phyloP scores from a whole-genome alignment of 768 basidiomycete species.

The Hericium coralloides region DNA sequence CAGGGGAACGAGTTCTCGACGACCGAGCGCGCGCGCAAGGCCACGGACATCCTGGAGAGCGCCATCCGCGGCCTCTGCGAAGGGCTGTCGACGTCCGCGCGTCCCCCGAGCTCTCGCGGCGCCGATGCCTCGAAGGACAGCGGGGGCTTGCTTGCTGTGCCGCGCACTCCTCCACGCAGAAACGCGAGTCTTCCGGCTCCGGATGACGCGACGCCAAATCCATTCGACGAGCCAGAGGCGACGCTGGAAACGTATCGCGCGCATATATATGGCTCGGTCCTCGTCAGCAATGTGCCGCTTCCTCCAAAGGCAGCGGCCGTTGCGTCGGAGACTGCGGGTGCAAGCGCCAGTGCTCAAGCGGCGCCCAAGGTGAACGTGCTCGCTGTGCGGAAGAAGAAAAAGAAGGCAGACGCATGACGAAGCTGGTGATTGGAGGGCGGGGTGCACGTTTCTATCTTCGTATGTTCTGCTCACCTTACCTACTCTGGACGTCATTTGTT shows the following conservation, averaged over 20 bases:
- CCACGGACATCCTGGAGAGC: constrained; percentile 62
- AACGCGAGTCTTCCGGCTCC: constrained; percentile 20
- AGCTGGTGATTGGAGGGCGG: too few relatives aligned
- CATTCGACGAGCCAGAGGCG: constrained; percentile 56
- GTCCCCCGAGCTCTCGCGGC: constrained; percentile 5
- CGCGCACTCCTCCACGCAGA: constrained; percentile 40
- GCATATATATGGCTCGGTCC: constrained; percentile 50
- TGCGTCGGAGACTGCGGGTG: constrained; percentile 6
- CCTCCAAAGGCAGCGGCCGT: constrained; percentile 16
- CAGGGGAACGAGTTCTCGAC: constrained; percentile 75
- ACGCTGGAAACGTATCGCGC: constrained; percentile 52
- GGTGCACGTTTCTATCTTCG: too few relatives aligned
- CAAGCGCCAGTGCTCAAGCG: constrained; percentile 8
- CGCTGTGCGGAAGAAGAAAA: constrained; percentile 46
- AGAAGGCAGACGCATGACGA: constrained; percentile 11
- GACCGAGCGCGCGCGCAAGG: constrained; percentile 50
- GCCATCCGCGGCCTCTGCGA: constrained; percentile 67
- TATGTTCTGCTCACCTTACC: too few relatives aligned
- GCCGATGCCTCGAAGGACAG: background rate
- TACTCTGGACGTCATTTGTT: too few relatives aligned
- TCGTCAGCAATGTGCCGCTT: constrained; percentile 38
- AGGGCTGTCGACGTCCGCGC: constrained; percentile 30
- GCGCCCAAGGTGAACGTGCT: constrained; percentile 43
- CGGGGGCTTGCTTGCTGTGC: constrained; percentile 29
- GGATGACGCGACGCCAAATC: constrained; percentile 52